A percentile compares a stretch with the other conserved stretches of the same genome.
phyloP scores from a whole-genome alignment of 306 rosid species.

The Gastrolobium villosum region DNA sequence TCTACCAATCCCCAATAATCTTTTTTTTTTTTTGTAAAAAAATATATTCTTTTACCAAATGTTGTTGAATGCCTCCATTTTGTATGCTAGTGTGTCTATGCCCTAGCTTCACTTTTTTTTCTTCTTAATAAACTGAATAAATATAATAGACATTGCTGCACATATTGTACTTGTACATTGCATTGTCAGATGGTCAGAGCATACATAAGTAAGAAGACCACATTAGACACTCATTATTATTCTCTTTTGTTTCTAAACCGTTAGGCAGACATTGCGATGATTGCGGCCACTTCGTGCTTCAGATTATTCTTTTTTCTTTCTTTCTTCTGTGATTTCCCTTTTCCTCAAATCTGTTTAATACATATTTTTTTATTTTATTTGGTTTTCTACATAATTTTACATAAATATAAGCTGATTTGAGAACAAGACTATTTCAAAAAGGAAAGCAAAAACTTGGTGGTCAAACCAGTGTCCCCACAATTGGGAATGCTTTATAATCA shows the following conservation, averaged over 20 bases:
- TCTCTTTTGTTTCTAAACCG: not conserved
- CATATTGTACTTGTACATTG: not conserved
- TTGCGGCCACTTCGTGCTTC: not conserved
- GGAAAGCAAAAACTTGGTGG: too few relatives aligned
- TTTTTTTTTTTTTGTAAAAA: too few relatives aligned
- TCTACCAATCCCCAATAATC: too few relatives aligned
- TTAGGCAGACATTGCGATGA: not conserved
- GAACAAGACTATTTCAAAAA: too few relatives aligned
- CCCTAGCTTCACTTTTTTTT: not conserved
- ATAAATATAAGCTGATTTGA: too few relatives aligned
- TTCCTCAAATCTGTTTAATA: not conserved
- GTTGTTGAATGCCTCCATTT: too few relatives aligned
- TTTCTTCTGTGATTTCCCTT: too few relatives aligned
- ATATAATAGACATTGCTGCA: not conserved
- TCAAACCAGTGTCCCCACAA: too few relatives aligned
- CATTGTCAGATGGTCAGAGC: not conserved
- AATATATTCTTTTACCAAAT: too few relatives aligned
- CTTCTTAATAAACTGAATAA: not conserved
- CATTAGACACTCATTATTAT: not conserved
- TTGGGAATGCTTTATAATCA: too few relatives aligned
- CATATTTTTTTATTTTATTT: not conserved
- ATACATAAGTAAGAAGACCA: constrained; percentile 19
- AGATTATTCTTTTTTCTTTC: not conserved
- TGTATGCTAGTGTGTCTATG: too few relatives aligned
- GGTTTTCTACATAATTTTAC: too few relatives aligned